Base-by-base conservation (phyloP, 1,139 yeast genomes). In the Lodderomyces jiufengensis region DNA sequence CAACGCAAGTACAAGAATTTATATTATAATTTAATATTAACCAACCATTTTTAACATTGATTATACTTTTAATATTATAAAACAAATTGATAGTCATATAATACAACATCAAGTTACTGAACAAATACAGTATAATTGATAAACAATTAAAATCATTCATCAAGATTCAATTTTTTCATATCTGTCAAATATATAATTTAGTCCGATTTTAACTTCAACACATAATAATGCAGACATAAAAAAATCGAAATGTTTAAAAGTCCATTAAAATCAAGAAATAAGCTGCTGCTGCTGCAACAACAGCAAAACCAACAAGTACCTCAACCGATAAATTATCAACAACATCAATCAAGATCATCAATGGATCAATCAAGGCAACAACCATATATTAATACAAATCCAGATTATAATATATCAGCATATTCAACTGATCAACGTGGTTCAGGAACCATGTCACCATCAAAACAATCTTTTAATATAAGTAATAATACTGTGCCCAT, bases 231-330 rank as follows among this genome's bases (percentile, higher is more conserved):
- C 6, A 18, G 20, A 18, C 20, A 18, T 18, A 18, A 18, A 18
- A 7, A 18, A 5, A 18, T 5, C 20, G 7, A 18, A 7, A 37
- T 38, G 41, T 35, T 38, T 21, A 38, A 32, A 29, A 39, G 42
- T 36, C 42, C 42, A 24, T 32, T 30, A 27, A 34, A 31, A 27
- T 18, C 32, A 12, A 31, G 29, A 24, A 31, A 29, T 22, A 25
- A 30, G 10, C 24, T 14, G 25, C 27, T 15, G 8, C 32, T 12
- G 15, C 30, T 13, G 16, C 31, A 18, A 18, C 31, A 28, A 28
- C 31, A 14, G 10, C 31, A 20, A 24, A n/a, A 16, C 8, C 36
- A 29, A 24, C 26, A 24, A 24, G 8, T 24, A 5, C 26, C 26
- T 9, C 13, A 24, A 6, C 5, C 26, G 11, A 5, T 9, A 24